phyloP scores from a whole-genome alignment of 2,329 filamentous ascomycete genomes.

The Nigrospora osmanthi region DNA sequence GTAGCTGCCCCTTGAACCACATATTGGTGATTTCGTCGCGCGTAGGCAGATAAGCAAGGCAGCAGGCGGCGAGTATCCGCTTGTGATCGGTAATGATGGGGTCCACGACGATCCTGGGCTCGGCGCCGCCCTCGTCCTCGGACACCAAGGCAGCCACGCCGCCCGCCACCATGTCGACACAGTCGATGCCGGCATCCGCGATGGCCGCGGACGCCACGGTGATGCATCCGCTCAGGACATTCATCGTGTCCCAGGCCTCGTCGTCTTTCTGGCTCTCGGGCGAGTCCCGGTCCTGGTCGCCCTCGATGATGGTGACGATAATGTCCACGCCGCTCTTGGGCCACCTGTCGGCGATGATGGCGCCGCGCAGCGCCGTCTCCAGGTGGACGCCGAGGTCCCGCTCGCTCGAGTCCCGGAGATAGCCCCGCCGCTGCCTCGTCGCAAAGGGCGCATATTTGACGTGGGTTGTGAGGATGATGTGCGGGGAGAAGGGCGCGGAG shows the following conservation, averaged over 20 bases:
- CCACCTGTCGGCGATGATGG: constrained; percentile 89
- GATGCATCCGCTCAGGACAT: constrained; percentile 82
- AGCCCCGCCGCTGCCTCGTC: constrained; percentile 71
- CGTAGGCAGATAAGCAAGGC: constrained; percentile 79
- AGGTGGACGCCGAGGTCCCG: constrained; percentile 85
- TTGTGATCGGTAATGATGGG: constrained; percentile 75
- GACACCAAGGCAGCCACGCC: constrained; percentile 77
- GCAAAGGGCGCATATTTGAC: constrained; percentile 95
- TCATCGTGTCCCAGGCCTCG: constrained; percentile 82
- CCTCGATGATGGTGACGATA: constrained; percentile 86
- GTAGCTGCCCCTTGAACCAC: constrained; percentile 74
- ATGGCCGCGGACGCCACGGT: constrained; percentile 90
- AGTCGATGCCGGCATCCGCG: constrained; percentile 92
- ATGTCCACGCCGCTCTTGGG: constrained; percentile 98
- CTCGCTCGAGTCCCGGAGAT: constrained; percentile 78
- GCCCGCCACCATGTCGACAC: constrained; percentile 81
- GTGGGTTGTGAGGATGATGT: constrained; percentile 84
- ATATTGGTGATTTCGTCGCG: constrained; percentile 90
- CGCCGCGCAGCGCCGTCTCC: constrained; percentile 81
- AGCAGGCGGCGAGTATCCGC: constrained; percentile 72
- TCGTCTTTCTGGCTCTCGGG: constrained; percentile 40
- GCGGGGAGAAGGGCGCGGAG: constrained; percentile 85
- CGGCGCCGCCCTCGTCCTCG: constrained; percentile 20
- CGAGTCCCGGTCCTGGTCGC: constrained; percentile 67
- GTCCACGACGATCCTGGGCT: constrained; percentile 59